A percentile compares a stretch with the other conserved stretches of the same genome.
These are phyloP conservation scores for Kodamaea arcana DNA, from an alignment of 1,139 yeast species.

Conservation along the genomic window DNA sequence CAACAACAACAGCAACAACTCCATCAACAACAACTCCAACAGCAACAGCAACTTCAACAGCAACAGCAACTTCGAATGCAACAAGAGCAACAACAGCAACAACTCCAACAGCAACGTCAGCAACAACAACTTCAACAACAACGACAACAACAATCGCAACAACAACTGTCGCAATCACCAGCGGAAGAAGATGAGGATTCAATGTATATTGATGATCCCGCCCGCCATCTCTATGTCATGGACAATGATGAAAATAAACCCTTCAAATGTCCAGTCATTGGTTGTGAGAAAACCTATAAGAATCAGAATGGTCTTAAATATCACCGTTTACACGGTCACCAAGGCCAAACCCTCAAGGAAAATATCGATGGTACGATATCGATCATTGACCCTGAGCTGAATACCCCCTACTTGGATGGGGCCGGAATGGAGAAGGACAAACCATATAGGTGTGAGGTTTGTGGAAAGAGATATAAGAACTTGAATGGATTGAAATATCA, in stretches of 20 bases:
- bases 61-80: constrained; percentile 14
- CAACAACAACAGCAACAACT: constrained; percentile 17
- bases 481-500: constrained; percentile 95
- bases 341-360: constrained; percentile 84
- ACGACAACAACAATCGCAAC: constrained; percentile 13
- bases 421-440: constrained; percentile 94
- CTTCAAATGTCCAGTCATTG: constrained; percentile 95
- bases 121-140: constrained; percentile 15
- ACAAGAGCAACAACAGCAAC: constrained; percentile 14
- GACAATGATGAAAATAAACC: constrained; percentile 94
- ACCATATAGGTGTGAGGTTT: constrained; percentile 96
- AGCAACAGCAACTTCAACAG: constrained; percentile 8
- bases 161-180: constrained; percentile 21
- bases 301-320: constrained; percentile 96
- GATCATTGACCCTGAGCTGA: constrained; percentile 89
- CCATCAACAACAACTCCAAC: constrained; percentile 15
- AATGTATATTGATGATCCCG: constrained; percentile 85
- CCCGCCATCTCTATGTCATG: constrained; percentile 86
- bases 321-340: constrained; percentile 96
- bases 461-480: constrained; percentile 96
- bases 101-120: constrained; percentile 12
- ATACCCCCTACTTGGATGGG: constrained; percentile 88
- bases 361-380: constrained; percentile 92
- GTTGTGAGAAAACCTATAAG: constrained; percentile 95
- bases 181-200: constrained; percentile 41